Evolutionary conservation across 352 stramenopile species (phyloP), one percentile per base, ranked within the genome.

Genomic region (Peronospora belbahrii): DNA sequence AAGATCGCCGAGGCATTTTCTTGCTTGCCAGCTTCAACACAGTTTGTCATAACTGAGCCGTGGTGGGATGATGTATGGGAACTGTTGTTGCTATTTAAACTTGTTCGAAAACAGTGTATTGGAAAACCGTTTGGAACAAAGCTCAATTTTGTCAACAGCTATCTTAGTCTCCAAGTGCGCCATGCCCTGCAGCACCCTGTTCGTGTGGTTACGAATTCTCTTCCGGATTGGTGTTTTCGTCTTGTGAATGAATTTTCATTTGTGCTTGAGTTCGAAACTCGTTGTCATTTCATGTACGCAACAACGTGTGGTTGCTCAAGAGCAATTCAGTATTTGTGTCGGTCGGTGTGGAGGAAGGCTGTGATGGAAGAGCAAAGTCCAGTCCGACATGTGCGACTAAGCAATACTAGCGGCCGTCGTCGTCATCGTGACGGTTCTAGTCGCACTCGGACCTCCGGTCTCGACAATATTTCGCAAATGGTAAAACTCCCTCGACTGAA

Each of bases 401-500:
- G n/a, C 28, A 31, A 31, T 25, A 41, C 25, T 18, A 20, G 24
- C 10, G 34, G 49, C 38, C 58, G 69, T 48, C 64, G 67, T 11
- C 51, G 62, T 19, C 47, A 46, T 28, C 56, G 70, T n/a, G 65
- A 85, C 34, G 53, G 64, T 6, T 52, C 52, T 14, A 65, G 39
- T 57, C 55, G 62, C 0, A 52, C 63, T 0, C 60, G 65, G 1
- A 71, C 72, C 0, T 53, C 62, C 11, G 65, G 61, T 10, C 36
- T 87, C 5, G 56, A 67, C 2, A 79, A 71, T 25, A 60, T 88
- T 20, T 59, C 71, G 1, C 65, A 74, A 35, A 86, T 87, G 60
- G 74, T 83, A 4, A 87, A 85, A 41, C 65, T 89, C 6, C 74
- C 74, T 31, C 78, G 78, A 1, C 50, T 89, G 1, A 89, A 89